Percentiles rank a stretch among this genome's conserved stretches.
Evolutionary conservation across 2,329 filamentous ascomycete genomes (phyloP).

Genomic region (Acrocalymma vagum): DNA sequence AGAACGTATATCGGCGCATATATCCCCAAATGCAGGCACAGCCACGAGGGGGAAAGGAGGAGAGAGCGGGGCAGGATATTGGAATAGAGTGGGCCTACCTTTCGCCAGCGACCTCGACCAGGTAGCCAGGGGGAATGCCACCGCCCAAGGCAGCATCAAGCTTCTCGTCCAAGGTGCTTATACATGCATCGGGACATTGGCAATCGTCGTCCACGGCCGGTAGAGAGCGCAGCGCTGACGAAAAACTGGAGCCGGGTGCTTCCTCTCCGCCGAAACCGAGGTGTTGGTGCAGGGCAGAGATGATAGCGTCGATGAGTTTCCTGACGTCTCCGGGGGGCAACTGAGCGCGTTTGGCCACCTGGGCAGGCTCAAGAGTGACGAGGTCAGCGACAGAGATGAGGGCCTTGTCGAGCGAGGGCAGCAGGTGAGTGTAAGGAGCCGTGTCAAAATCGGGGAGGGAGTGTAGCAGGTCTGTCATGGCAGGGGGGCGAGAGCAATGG

Average conservation of each 20-base stretch:
- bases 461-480: constrained; percentile 89
- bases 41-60: constrained; percentile 1
- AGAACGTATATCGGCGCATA: constrained; percentile 3
- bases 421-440: constrained; percentile 74
- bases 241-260: constrained; percentile 21
- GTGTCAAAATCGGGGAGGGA: constrained; percentile 83
- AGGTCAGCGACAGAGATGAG: constrained; percentile 83
- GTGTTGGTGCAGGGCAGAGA: constrained; percentile 72
- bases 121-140: constrained; percentile 79
- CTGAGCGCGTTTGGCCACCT: constrained; percentile 86
- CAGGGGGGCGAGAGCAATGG: constrained; percentile 25
- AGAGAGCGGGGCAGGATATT: constrained; percentile 1
- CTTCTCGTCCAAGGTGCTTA: constrained; percentile 81
- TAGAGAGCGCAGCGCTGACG: constrained; percentile 18
- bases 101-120: constrained; percentile 92
- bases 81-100: no score
- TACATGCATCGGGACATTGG: constrained; percentile 53
- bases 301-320: constrained; percentile 73
- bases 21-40: no score
- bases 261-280: constrained; percentile 54
- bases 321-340: constrained; percentile 83
- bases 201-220: no score
- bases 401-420: constrained; percentile 82
- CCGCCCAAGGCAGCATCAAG: constrained; percentile 79
- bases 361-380: constrained; percentile 80